Conservation (phyloP, 805 yeast species). For the Candida methanosorbosa region DNA sequence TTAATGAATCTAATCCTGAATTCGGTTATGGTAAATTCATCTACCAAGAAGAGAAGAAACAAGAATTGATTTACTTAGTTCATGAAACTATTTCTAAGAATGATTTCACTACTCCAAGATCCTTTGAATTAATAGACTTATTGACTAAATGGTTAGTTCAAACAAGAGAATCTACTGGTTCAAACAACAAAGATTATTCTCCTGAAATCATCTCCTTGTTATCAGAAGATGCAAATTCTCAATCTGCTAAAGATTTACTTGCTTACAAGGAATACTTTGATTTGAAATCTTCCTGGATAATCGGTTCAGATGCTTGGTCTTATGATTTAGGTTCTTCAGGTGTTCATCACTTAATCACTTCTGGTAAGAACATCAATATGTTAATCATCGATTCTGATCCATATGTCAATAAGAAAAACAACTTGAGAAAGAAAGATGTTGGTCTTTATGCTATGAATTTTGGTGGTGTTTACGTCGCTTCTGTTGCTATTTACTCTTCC, state of each 20-base stretch:
- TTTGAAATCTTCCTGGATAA: constrained; percentile 61
- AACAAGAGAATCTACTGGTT: constrained; percentile 29
- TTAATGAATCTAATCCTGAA: constrained; percentile 59
- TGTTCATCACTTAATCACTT: constrained; percentile 72
- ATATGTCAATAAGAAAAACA: constrained; percentile 26
- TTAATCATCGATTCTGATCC: constrained; percentile 85
- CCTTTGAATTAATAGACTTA: constrained; percentile 40
- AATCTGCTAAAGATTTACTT: constrained; percentile 36
- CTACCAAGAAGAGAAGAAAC: constrained; percentile 43
- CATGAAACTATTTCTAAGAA: constrained; percentile 35
- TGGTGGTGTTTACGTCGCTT: constrained; percentile 84
- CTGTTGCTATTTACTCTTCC: constrained; percentile 88
- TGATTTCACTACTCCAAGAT: constrained; percentile 33
- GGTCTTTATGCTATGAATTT: constrained; percentile 94
- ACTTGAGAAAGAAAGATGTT: constrained; percentile 76
- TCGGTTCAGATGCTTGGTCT: constrained; percentile 95
- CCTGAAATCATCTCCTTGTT: constrained; percentile 25
- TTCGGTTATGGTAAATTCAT: constrained; percentile 77
- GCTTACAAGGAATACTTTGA: constrained; percentile 35
- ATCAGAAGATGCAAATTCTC: constrained; percentile 31
- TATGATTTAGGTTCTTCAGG: constrained; percentile 90
- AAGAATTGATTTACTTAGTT: constrained; percentile 35
- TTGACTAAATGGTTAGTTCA: constrained; percentile 66
- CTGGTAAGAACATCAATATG: constrained; percentile 73
- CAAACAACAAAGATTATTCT: constrained; percentile 9